Conservation (phyloP, 2,329 filamentous ascomycete species). For the Neopestalotiopsis sp. region DNA sequence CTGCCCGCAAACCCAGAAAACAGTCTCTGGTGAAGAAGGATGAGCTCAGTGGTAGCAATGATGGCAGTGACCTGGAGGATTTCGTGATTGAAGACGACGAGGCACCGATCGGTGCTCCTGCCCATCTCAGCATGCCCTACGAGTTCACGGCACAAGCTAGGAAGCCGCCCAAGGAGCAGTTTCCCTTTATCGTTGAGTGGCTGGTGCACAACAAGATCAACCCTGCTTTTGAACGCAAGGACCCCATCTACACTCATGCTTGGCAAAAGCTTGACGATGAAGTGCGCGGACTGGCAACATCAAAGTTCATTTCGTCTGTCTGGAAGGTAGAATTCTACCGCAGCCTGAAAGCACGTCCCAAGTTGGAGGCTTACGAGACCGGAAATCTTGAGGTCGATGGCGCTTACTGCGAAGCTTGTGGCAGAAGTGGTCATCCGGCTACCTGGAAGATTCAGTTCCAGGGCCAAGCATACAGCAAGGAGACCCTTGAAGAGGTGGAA, state of each 20-base stretch:
- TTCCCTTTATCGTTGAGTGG: conserved; percentile 78
- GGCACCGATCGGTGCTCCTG: conserved; percentile 59
- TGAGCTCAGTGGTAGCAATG: conserved; percentile 20
- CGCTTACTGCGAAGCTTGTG: conserved; percentile 72
- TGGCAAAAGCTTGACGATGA: conserved; percentile 77
- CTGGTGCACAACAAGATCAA: conserved; percentile 81
- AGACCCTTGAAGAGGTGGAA: conserved; percentile 69
- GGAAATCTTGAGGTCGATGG: conserved; percentile 42
- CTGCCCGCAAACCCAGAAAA: conserved; percentile 14
- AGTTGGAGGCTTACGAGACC: conserved; percentile 56
- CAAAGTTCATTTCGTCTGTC: conserved; percentile 72
- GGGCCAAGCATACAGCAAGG: conserved; percentile 69
- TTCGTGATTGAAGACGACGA: conserved; percentile 72
- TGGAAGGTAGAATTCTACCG: conserved; percentile 73
- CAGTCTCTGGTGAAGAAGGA: neutral
- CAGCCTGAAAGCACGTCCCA: conserved; percentile 69
- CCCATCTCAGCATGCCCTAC: conserved; percentile 64
- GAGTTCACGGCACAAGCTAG: conserved; percentile 71
- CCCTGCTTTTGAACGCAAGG: conserved; percentile 65
- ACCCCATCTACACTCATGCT: conserved; percentile 69
- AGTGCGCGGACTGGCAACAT: conserved; percentile 68
- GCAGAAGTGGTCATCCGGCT: conserved; percentile 70
- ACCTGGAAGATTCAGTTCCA: conserved; percentile 66
- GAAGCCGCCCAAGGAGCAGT: conserved; percentile 73
- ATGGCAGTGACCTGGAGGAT: conserved; percentile 49